These are phyloP conservation scores for Gracilaria gracilis DNA, from an alignment of 23 red algal species.

Conservation along the genomic window DNA sequence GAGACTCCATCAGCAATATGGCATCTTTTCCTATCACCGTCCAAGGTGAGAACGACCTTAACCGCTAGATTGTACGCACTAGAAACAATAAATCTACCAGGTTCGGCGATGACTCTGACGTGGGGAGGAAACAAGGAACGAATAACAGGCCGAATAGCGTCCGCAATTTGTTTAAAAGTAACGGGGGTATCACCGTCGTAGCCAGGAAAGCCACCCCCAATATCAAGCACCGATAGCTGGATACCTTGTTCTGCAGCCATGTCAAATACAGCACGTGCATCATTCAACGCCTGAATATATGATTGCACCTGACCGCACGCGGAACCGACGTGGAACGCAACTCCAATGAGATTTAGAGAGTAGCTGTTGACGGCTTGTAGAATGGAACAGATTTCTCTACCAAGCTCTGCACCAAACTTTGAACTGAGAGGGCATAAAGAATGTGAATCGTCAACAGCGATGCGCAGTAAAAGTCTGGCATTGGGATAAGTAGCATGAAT, in stretches of 20 bases:
- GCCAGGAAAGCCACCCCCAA: constrained; percentile 95
- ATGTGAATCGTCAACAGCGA: constrained; percentile 80
- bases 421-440: constrained; percentile 84
- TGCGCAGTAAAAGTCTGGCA: constrained; percentile 75
- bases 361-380: constrained; percentile 56
- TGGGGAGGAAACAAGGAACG: constrained; percentile 58
- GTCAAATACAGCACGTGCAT: constrained; percentile 73
- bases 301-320: constrained; percentile 54
- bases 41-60: constrained; percentile 54
- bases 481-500: constrained; percentile 54
- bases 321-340: constrained; percentile 95
- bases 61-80: constrained; percentile 70
- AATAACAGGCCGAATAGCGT: constrained; percentile 49
- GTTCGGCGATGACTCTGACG: constrained; percentile 90
- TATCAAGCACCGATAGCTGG: constrained; percentile 78
- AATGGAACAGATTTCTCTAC: constrained; percentile 72
- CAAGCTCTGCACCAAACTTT: constrained; percentile 80
- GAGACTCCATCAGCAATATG: constrained; percentile 87
- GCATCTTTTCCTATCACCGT: constrained; percentile 51
- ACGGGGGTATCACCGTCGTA: constrained; percentile 83
- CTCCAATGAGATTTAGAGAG: constrained; percentile 77
- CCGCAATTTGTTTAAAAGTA: constrained; percentile 76
- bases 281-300: constrained; percentile 71
- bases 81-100: constrained; percentile 84
- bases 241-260: constrained; percentile 48